A percentile compares a stretch with the other conserved stretches of the same genome.
Evolutionary conservation across 352 stramenopile genomes (phyloP).

Genomic region (Pythium brachiatum): DNA sequence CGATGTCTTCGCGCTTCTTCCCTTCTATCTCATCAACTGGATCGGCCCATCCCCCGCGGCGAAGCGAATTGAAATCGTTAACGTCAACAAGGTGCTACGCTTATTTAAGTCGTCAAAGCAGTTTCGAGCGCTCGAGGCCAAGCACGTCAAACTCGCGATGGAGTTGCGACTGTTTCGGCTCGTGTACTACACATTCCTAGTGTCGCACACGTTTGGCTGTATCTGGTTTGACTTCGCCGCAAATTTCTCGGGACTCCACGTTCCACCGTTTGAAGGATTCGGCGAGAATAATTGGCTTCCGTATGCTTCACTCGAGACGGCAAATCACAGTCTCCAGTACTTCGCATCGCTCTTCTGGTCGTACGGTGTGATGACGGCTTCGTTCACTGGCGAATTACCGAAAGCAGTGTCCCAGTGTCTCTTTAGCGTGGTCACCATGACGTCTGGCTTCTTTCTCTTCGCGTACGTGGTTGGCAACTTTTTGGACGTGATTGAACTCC

Average conservation of each 20-base stretch:
- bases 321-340: constrained; percentile 30
- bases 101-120: constrained; percentile 23
- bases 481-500: constrained; percentile 49
- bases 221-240: constrained; percentile 59
- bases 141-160: constrained; percentile 40
- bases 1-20: constrained; percentile 41
- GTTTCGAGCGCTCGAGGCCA: constrained; percentile 31
- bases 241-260: constrained; percentile 38
- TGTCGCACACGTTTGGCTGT: constrained; percentile 49
- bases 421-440: constrained; percentile 46
- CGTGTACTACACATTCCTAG: constrained; percentile 41
- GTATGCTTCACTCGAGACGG: not conserved
- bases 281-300: constrained; percentile 39
- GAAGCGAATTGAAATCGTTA: constrained; percentile 34
- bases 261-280: constrained; percentile 60
- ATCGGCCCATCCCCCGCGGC: not conserved
- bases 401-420: constrained; percentile 38
- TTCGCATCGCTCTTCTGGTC: constrained; percentile 50
- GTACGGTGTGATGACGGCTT: constrained; percentile 55
- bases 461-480: constrained; percentile 64
- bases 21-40: constrained; percentile 51
- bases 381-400: constrained; percentile 35
- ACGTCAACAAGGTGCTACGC: constrained; percentile 55
- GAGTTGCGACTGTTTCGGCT: constrained; percentile 47
- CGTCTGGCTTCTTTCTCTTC: constrained; percentile 45